Evolutionary conservation across 2,329 filamentous ascomycete species (phyloP), one percentile per base, ranked within the genome.

Genomic region (Paecilomyces dactylethromorphus): DNA sequence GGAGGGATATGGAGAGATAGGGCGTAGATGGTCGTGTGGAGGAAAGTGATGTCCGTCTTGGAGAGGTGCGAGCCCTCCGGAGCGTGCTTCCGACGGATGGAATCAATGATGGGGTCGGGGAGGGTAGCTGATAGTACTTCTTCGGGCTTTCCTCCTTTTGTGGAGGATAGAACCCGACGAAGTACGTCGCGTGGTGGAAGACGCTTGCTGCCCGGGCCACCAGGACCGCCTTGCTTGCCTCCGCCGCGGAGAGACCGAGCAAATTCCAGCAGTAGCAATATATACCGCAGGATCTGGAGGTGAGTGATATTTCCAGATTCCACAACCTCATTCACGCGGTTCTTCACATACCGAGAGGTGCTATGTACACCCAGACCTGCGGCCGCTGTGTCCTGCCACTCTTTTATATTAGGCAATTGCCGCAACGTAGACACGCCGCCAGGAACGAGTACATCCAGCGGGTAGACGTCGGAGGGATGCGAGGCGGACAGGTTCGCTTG

Each of bases 11-110:
- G 78, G 56, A 80, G 68, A 7, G 76, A 73, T 22, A 80, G 62
- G 0, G 78, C 77, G 61, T 77, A 78, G 64, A 79, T 76, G 35
- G 77, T 77, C 31, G 77, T 77, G 61, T 76, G 72, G 12, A 80
- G 68, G 54, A 79, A 66, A 1, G 76, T 79, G 54, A 76, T 63
- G 57, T 77, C 74, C 58, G 73, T 70, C 54, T 71, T 71, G 35
- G 68, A 70, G 56, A 78, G 67, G 45, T 66, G 60, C 22, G 68
- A 64, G 50, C 71, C 69, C 45, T 67, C 67, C 0, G 77, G 76
- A 1, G 73, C 75, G 67, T 77, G 79, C 53, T 73, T 73, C 60
- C 74, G 69, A 54, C 77, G 71, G 33, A 79, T 64, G 13, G 72
- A 66, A 56, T 76, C 74, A 56, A 79, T 69, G 54, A 78, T 68